These are phyloP conservation scores for Gnaphalium uliginosum DNA, from an alignment of 129 eudicot genomes.

Conservation along the genomic window DNA sequence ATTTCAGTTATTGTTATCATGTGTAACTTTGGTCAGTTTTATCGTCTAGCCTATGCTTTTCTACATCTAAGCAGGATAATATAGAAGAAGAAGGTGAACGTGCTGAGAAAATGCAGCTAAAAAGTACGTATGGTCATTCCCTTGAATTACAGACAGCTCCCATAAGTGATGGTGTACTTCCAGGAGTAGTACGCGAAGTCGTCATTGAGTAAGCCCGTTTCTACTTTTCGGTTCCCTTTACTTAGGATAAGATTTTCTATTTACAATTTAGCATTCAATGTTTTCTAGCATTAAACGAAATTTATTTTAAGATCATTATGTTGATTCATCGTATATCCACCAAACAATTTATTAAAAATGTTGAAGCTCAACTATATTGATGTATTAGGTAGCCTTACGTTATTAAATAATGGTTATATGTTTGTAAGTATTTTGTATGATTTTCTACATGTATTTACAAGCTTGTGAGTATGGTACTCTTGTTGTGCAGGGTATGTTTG, in stretches of 20 bases:
- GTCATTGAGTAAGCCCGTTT: constrained; percentile 60
- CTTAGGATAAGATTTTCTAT: background rate
- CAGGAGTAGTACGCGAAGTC: constrained; percentile 81
- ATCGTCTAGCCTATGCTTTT: background rate
- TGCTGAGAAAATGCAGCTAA: constrained; percentile 22
- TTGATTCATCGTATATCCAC: background rate
- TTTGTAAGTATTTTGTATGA: background rate
- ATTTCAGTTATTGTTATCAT: background rate
- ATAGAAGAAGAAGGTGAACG: constrained; percentile 22
- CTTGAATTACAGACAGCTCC: constrained; percentile 92
- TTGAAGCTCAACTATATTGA: too few species aligned
- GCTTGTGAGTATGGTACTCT: background rate
- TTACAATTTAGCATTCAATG: background rate
- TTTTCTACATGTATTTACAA: constrained; percentile 2
- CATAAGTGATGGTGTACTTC: constrained; percentile 75
- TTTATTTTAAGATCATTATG: background rate
- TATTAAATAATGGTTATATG: background rate
- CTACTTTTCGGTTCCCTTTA: background rate
- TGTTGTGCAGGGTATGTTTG: constrained; percentile 58
- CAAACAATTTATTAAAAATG: background rate
- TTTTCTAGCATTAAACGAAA: background rate
- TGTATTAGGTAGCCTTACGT: background rate
- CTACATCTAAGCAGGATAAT: constrained; percentile 44
- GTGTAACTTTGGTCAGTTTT: background rate
- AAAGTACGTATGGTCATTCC: constrained; percentile 16